phyloP scores from a whole-genome alignment of 148 eudicot species.

The Rhododendron henanense region DNA sequence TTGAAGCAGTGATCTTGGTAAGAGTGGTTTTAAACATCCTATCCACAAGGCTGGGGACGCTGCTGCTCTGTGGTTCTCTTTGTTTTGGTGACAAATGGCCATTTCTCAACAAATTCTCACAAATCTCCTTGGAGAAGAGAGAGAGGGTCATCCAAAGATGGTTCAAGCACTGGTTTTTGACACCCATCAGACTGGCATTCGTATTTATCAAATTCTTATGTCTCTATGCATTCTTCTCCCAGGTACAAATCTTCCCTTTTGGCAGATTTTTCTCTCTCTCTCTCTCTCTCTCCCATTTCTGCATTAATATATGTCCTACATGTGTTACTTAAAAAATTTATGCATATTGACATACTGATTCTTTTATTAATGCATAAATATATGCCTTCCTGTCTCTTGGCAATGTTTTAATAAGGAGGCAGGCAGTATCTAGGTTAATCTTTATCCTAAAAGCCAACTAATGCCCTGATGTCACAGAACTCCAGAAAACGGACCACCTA shows the following conservation, averaged over 20 bases:
- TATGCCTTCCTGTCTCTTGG: no score
- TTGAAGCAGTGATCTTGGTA: conserved; percentile 43
- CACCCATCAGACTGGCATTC: conserved; percentile 55
- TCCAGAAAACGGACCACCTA: neutral
- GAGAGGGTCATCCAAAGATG: conserved; percentile 53
- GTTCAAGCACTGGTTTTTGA: conserved; percentile 39
- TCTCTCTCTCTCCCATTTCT: neutral
- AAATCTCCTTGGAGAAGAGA: conserved; percentile 43
- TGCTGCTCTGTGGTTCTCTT: conserved; percentile 49
- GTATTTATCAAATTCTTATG: conserved; percentile 50
- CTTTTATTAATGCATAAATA: neutral
- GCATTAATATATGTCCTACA: neutral
- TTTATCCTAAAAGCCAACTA: no score
- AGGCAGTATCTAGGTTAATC: no score
- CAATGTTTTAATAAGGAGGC: no score
- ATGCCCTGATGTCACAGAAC: neutral
- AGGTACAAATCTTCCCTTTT: conserved; percentile 28
- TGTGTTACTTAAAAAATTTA: neutral
- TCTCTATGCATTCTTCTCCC: conserved; percentile 48
- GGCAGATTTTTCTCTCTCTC: neutral
- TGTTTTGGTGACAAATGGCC: conserved; percentile 57
- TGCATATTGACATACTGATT: neutral
- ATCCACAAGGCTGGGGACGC: conserved; percentile 62
- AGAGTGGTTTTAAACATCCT: conserved; percentile 35
- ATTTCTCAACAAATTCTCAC: conserved; percentile 45